Base-by-base conservation (phyloP, 371 early-diverging fungal species). In the Mortierella sp. region DNA sequence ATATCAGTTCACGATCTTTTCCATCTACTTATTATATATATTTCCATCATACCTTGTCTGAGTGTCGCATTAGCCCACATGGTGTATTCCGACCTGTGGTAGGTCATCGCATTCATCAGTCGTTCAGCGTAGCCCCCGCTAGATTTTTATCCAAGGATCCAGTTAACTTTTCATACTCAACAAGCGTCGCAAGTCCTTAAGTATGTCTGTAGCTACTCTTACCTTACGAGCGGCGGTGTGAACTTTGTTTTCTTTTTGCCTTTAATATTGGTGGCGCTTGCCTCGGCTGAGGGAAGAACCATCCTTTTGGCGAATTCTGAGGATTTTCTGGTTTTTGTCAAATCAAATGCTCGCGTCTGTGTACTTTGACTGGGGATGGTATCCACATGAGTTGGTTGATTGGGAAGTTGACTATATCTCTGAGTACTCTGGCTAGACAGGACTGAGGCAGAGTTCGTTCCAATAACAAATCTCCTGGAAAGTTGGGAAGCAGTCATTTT, bases 121-220 rank as follows among this genome's bases (percentile, higher is more conserved):
- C 63, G 59, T 35, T 70, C 67, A n/a, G 79, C 74, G 58, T 73
- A 69, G 23, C 79, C 74, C 45, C 79, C 79, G 10, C 73, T 78
- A 73, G 23, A n/a, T 26, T 40, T 35, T 6, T 32, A 23, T 1
- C 32, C 19, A n/a, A 43, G 28, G 6, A 34, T 0, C 31, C 17
- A 26, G 45, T 54, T 53, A 60, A 40, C 26, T 42, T 10, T 23
- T 53, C 2, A 45, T 10, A 45, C 45, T 2, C n/a, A 15, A 6
- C 45, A n/a, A n/a, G n/a, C n/a, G n/a, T n/a, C n/a, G n/a, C n/a
- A n/a, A n/a, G n/a, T 45, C 5, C 19, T 45, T n/a, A 45, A 15
- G 45, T 15, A 45, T 15, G 45, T 45, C 6, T 45, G n/a, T 45
- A 10, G 26, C 17, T 8, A 19, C 1, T 31, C 42, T 0, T 65